Evolutionary conservation across 768 basidiomycete species (phyloP).

Genomic region (Kondoa subrosea): DNA sequence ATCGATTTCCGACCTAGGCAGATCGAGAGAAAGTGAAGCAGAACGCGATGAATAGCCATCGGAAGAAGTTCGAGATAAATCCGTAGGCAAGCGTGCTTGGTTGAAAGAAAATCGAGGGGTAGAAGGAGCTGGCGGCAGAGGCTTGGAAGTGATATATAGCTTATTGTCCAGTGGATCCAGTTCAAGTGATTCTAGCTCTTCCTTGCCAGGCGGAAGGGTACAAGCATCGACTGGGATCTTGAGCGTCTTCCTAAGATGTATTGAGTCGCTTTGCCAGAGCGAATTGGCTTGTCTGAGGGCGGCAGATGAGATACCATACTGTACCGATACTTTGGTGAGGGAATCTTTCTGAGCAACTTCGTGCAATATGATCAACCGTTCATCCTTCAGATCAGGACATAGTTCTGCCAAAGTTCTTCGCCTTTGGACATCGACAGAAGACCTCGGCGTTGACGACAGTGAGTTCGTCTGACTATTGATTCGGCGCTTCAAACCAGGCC

Average conservation of each 20-base stretch:
- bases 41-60: constrained; percentile 5
- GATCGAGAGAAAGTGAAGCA: not conserved
- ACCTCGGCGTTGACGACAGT: not conserved
- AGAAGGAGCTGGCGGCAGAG: not conserved
- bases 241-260: constrained; percentile 66
- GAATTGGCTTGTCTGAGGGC: constrained; percentile 55
- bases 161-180: constrained; percentile 6
- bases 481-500: not conserved
- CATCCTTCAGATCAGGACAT: not conserved
- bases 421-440: not conserved
- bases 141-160: constrained; percentile 4
- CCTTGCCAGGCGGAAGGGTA: constrained; percentile 21
- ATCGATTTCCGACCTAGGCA: not conserved
- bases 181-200: constrained; percentile 11
- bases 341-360: constrained; percentile 9
- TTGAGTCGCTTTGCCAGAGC: constrained; percentile 80
- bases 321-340: constrained; percentile 7
- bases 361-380: constrained; percentile 7
- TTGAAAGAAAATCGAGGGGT: not conserved
- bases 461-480: not conserved
- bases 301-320: constrained; percentile 13
- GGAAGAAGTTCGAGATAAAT: not conserved
- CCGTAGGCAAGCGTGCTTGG: constrained; percentile 1
- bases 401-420: not conserved
- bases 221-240: constrained; percentile 47